Base-by-base conservation (phyloP, 2,329 filamentous ascomycete species). In the Ceratocystis cubensis region DNA sequence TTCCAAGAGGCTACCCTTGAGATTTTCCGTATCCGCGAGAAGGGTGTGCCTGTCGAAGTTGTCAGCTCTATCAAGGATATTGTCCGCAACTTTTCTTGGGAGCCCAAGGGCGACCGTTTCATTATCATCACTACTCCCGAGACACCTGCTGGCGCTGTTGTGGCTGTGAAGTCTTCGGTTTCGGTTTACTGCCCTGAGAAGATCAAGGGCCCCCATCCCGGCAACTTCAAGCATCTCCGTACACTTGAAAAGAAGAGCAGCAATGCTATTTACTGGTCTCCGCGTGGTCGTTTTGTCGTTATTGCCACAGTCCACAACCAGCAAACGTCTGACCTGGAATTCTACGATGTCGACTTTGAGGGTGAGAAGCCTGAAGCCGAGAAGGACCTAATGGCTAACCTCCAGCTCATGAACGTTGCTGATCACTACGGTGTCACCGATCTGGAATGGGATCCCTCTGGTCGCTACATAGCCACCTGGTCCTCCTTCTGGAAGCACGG, bases 191-290 rank as follows among this genome's bases (percentile, higher is more conserved):
- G 90, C 72, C 92, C 94, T 0, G 94, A 99, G 77, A 97, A 96
- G 81, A 80, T 84, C 73, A 99, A 97, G 84, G 90, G 83, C 33
- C 75, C 84, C 64, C 82, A 83, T 28, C 81, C 89, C 44, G 94
- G 94, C 70, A 96, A 96, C 82, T 99, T 97, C 84, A 95, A 93
- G 81, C 90, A 95, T 75, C 87, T 97, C 71, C 87, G 91, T 70
- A 97, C 92, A 7, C 82, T 96, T 66, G 94, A 99, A 73, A 97
- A 97, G 86, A 97, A 97, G 86, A 97, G 95, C 79, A 96, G 89
- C 84, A 99, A 99, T 74, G 92, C 90, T 70, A 99, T 99, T 74
- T 97, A 97, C 85, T 99, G 94, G 94, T 96, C 91, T 22, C 94
- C 94, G 28, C 90, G 88, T 76, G 94, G 94, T 65, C 88, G 94